Evolutionary conservation across 2,329 filamentous ascomycete species (phyloP).

Genomic region (Xylaria arbuscula): DNA sequence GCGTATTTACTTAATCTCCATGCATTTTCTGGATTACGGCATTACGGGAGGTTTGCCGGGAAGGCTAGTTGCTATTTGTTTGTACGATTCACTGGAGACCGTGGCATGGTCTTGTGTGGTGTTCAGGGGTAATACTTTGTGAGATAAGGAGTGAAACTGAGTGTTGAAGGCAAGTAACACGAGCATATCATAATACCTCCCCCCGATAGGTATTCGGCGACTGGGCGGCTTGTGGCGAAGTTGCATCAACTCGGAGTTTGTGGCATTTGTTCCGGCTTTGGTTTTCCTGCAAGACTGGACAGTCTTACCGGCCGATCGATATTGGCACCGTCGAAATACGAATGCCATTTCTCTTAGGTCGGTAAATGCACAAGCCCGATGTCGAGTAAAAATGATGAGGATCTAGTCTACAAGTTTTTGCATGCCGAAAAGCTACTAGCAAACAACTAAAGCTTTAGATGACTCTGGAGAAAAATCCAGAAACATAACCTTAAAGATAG

Average conservation of each 20-base stretch:
- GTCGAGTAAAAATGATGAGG: constrained; percentile 38
- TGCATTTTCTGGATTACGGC: constrained; percentile 56
- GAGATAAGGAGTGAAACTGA: constrained; percentile 31
- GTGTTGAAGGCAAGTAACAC: constrained; percentile 32
- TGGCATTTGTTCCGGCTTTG: constrained; percentile 36
- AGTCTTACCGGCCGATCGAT: constrained; percentile 43
- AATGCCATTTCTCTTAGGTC: constrained; percentile 39
- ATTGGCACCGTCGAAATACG: constrained; percentile 47
- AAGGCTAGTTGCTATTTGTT: constrained; percentile 43
- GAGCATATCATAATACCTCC: constrained; percentile 35
- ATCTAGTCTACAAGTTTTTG: constrained; percentile 50
- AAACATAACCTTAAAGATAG: constrained; percentile 50
- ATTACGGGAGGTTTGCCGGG: constrained; percentile 47
- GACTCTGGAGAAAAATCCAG: constrained; percentile 41
- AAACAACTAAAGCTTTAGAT: constrained; percentile 38
- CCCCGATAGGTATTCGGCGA: constrained; percentile 4
- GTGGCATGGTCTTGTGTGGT: constrained; percentile 43
- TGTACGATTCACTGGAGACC: constrained; percentile 48
- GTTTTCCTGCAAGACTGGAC: constrained; percentile 36
- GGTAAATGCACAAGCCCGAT: constrained; percentile 41
- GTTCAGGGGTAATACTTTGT: constrained; percentile 48
- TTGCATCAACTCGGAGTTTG: constrained; percentile 42
- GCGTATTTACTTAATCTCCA: constrained; percentile 53
- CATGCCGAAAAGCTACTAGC: constrained; percentile 45
- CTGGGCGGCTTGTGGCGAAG: constrained; percentile 34